These are phyloP conservation scores for Leccinellum albellum DNA, from an alignment of 768 basidiomycete species.

Conservation along the genomic window DNA sequence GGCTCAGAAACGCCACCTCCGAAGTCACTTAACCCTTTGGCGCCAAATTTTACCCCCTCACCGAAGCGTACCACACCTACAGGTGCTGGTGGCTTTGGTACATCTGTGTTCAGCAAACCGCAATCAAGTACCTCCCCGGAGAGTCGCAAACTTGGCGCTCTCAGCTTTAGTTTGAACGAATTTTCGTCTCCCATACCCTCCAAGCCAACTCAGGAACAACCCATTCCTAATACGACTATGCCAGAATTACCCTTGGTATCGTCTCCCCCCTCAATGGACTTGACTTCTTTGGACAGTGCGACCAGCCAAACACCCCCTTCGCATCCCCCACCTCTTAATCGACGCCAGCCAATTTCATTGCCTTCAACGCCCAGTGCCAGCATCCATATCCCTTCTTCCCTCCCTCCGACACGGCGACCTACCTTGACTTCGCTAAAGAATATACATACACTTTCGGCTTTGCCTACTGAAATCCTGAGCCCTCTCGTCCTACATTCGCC, in stretches of 20 bases:
- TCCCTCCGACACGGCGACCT: conserved; percentile 15
- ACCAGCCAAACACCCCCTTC: conserved; percentile 10
- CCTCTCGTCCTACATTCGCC: conserved; percentile 30
- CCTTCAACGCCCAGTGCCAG: conserved; percentile 31
- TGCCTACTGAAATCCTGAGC: conserved; percentile 29
- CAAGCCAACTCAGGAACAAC: background rate
- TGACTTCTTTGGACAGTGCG: conserved; percentile 2
- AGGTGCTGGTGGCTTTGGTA: background rate
- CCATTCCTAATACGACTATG: background rate
- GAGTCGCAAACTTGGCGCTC: background rate
- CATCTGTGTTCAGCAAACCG: background rate
- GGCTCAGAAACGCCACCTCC: conserved; percentile 5
- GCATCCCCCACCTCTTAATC: conserved; percentile 28
- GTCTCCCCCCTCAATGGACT: conserved; percentile 12
- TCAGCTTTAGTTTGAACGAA: background rate
- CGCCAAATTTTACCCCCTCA: conserved; percentile 14
- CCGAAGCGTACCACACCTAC: background rate
- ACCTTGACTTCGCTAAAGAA: conserved; percentile 20
- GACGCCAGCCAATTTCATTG: conserved; percentile 31
- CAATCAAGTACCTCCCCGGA: background rate
- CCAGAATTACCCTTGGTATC: conserved; percentile 11
- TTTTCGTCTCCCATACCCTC: background rate
- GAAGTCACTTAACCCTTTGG: conserved; percentile 19
- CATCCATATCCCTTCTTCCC: conserved; percentile 13
- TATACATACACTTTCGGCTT: conserved; percentile 17